Conservation (phyloP, 352 stramenopile species). For the Aphanomyces invadans region DNA sequence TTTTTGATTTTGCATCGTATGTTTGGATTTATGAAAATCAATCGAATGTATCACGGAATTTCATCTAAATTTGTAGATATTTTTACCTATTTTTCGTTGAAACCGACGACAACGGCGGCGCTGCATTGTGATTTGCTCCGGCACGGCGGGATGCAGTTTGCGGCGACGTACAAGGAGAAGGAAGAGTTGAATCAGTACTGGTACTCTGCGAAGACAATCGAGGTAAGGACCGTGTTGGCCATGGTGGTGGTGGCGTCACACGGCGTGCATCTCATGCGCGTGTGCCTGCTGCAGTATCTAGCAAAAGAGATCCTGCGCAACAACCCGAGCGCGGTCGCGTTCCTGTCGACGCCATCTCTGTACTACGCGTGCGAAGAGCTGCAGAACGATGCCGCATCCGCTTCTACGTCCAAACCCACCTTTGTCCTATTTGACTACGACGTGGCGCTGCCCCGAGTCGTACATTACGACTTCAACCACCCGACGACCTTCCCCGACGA, state of each 20-base stretch:
- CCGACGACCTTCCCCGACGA: constrained; percentile 51
- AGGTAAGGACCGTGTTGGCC: constrained; percentile 42
- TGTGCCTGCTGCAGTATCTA: constrained; percentile 27
- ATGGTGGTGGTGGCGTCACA: constrained; percentile 27
- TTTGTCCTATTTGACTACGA: constrained; percentile 29
- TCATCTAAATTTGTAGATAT: too few species aligned
- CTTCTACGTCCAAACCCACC: background rate
- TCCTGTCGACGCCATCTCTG: constrained; percentile 90
- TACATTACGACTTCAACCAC: constrained; percentile 88
- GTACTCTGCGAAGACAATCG: constrained; percentile 87
- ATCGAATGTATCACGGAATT: too few species aligned
- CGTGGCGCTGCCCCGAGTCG: constrained; percentile 38
- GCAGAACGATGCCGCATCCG: background rate
- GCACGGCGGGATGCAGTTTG: constrained; percentile 19
- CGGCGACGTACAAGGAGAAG: constrained; percentile 52
- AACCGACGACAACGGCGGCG: too few species aligned
- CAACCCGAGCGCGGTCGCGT: constrained; percentile 55
- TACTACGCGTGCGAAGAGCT: constrained; percentile 67
- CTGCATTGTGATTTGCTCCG: background rate
- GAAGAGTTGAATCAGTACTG: constrained; percentile 95
- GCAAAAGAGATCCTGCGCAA: constrained; percentile 55
- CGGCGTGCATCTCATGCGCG: constrained; percentile 1
- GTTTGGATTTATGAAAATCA: too few species aligned
- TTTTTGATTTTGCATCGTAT: too few species aligned
- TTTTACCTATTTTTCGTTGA: too few species aligned